Evolutionary conservation across 2,329 filamentous ascomycete species (phyloP), one percentile per base, ranked within the genome.

Genomic region (Huntiella abstrusa): DNA sequence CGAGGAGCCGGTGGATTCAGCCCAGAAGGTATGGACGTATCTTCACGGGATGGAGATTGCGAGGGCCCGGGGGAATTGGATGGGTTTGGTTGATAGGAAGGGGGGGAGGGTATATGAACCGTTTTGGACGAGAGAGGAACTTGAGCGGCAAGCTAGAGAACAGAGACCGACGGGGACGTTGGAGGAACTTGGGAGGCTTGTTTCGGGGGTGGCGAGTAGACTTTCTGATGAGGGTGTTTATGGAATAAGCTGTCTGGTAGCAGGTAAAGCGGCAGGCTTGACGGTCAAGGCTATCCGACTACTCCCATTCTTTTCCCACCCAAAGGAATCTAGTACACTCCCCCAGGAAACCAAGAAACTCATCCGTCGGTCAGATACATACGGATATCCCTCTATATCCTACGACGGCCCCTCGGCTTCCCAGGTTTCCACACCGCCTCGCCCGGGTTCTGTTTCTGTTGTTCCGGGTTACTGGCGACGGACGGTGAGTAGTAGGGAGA

Each of bases 121-220:
- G 1, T 33, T 16, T 36, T 47, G 47, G 22, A 44, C 28, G 13
- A 7, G 6, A 10, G 44, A 43, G 7, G 44, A 49, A 36, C 36
- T 49, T 6, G 13, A 33, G 5, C 44, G 41, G 12, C 48, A 49
- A 35, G 28, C 33, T 15, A n/a, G 43, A 22, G 44, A 49, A 33
- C 48, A 47, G 41, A 22, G 34, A 4, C 43, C 47, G 8, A n/a
- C 10, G 17, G 5, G 4, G 39, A 17, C 10, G 16, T 41, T 19
- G 16, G 39, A 19, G 17, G 17, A 28, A 5, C 10, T 41, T n/a
- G 16, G 39, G 11, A 28, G 16, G 4, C 11, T 22, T 28, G 17
- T 41, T 40, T 40, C 34, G 2, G 7, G 6, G 4, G 34, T 15
- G 34, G 11, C 4, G 11, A 3, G 4, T 6, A 10, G 5, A 10